Conservation (phyloP, 2,329 filamentous ascomycete genomes). For the Diplodia mutila region DNA sequence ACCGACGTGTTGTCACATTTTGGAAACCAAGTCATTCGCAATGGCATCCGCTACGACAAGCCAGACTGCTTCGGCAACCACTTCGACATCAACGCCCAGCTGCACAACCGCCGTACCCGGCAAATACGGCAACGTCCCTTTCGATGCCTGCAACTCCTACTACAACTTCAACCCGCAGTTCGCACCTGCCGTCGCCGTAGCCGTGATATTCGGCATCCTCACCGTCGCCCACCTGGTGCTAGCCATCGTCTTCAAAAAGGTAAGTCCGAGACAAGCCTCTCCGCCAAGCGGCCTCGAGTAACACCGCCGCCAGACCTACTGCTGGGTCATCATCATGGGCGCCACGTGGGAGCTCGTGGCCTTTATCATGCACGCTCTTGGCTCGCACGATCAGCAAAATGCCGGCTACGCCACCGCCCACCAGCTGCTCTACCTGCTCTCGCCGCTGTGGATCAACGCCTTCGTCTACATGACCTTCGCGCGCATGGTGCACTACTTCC, state of each 20-base stretch:
- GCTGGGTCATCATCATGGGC: constrained; percentile 52
- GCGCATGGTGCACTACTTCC: constrained; percentile 47
- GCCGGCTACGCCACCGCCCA: constrained; percentile 37
- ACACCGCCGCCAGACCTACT: constrained; percentile 37
- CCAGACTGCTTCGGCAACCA: constrained; percentile 22
- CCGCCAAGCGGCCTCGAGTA: background rate
- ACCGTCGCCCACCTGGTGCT: constrained; percentile 32
- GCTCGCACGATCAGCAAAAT: constrained; percentile 47
- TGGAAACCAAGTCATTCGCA: background rate
- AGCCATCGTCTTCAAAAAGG: constrained; percentile 32
- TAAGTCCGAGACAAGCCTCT: background rate
- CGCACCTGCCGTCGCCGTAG: constrained; percentile 32
- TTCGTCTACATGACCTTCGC: constrained; percentile 48
- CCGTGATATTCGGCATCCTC: constrained; percentile 34
- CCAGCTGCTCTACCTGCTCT: constrained; percentile 51
- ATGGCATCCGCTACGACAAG: constrained; percentile 22
- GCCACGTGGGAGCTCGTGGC: constrained; percentile 48
- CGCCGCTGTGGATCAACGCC: constrained; percentile 51
- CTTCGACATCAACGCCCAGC: constrained; percentile 1
- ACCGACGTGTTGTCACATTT: background rate
- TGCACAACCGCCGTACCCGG: constrained; percentile 35
- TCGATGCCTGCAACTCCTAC: constrained; percentile 35
- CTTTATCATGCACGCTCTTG: constrained; percentile 47
- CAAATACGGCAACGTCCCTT: constrained; percentile 34
- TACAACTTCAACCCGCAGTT: constrained; percentile 35